A percentile compares a stretch with the other conserved stretches of the same genome.
Evolutionary conservation across 805 yeast species (phyloP).

Genomic region (Kazachstania martiniae): DNA sequence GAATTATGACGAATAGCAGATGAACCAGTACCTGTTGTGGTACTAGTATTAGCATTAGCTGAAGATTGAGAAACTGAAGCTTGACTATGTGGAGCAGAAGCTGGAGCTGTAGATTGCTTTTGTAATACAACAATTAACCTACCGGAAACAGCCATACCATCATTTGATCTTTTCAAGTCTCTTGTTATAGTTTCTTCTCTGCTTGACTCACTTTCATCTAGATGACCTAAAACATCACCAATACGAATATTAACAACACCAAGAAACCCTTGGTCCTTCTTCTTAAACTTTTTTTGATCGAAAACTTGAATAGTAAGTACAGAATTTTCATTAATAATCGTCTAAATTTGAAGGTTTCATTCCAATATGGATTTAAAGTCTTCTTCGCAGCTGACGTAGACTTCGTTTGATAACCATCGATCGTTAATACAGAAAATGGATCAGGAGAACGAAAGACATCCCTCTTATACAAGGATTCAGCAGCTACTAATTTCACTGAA

Average conservation of each 20-base stretch:
- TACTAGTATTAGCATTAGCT: constrained; percentile 13
- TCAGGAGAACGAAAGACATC: constrained; percentile 95
- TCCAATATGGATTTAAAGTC: constrained; percentile 96
- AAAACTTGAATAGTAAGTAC: constrained; percentile 88
- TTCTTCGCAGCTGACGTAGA: constrained; percentile 89
- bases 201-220: constrained; percentile 39
- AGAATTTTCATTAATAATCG: constrained; percentile 63
- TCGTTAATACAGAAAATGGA: constrained; percentile 94
- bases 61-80: constrained; percentile 15
- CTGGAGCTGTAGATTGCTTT: constrained; percentile 26
- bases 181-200: constrained; percentile 82
- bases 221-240: constrained; percentile 55
- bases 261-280: constrained; percentile 95
- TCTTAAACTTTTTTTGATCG: constrained; percentile 94
- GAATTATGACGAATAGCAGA: constrained; percentile 5
- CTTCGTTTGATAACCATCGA: constrained; percentile 95
- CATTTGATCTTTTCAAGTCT: constrained; percentile 85
- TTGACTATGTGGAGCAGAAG: constrained; percentile 5
- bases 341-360: constrained; percentile 77
- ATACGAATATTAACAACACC: constrained; percentile 91
- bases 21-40: constrained; percentile 6
- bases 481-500: constrained; percentile 77
- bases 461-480: constrained; percentile 89
- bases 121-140: constrained; percentile 71
- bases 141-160: constrained; percentile 87